Evolutionary conservation across 139 green algal genomes (phyloP), one percentile per base, ranked within the genome.

Genomic region (Marvania coccoides): DNA sequence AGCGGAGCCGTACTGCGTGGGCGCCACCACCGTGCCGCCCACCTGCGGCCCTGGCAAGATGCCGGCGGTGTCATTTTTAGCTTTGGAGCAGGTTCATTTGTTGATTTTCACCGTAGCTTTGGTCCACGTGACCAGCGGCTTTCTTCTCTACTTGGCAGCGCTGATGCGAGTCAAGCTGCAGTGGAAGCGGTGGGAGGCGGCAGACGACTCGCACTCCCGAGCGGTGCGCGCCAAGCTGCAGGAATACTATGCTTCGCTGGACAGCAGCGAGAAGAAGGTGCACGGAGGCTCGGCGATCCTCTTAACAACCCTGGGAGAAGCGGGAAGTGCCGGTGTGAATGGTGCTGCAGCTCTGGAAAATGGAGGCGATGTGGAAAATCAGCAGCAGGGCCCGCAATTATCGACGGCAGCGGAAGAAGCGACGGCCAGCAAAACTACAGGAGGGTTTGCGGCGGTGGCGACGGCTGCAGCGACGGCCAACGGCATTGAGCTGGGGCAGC

Each of bases 31-130:
- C 6, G 19, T 64, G 19, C 23, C 30, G 47, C 29, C 4, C 12
- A 12, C 14, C 14, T 64, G 57, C n/a, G 23, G 37, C 31, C 23
- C 30, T 12, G 57, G 57, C 14, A 45, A 64, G 9, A 54, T 64
- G 24, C 23, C 14, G 26, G 57, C 26, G 26, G 24, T 64, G 10
- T 64, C 57, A 23, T 64, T 55, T 57, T 57, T 64, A 13, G 26
- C 24, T 30, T 23, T 64, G 6, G 57, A 64, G 15, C 57, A 64
- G 48, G 57, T 64, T 23, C 57, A 64, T 46, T 64, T 64, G 0
- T 26, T 64, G 0, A 64, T 64, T 0, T 64, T 64, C 31, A 64
- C 57, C 0, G 24, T 64, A 8, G 30, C 57, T n/a, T 30, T 64
- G 4, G 26, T 64, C 30, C 57, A 64, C 26, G 57, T 64, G 12